Evolutionary conservation across 495 filamentous ascomycete genomes (phyloP).

Genomic region (Penicillium riverlandense): DNA sequence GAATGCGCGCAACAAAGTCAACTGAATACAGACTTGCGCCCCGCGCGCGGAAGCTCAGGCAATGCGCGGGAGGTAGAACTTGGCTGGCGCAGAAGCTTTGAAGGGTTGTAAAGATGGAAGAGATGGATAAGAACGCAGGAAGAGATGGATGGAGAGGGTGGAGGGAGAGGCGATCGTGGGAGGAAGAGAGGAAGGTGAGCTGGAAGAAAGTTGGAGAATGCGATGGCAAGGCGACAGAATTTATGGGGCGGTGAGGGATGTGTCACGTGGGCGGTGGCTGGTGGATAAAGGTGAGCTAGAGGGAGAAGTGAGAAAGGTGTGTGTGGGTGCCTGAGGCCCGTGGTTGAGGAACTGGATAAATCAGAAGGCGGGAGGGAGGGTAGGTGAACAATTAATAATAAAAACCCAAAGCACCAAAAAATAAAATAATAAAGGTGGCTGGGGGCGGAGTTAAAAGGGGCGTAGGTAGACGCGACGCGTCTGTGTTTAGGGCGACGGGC

Average conservation of each 20-base stretch:
- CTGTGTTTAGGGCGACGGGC: conserved; percentile 9
- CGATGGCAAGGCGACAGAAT: conserved; percentile 30
- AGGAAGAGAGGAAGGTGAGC: conserved; percentile 10
- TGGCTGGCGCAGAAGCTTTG: no score
- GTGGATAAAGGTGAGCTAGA: no score
- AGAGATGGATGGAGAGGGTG: conserved; percentile 5
- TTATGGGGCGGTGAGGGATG: conserved; percentile 38
- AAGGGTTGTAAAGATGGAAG: not conserved
- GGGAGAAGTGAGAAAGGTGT: no score
- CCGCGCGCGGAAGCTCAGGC: conserved; percentile 9
- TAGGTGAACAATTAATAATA: conserved; percentile 7
- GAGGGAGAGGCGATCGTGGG: conserved; percentile 2
- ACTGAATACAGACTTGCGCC: conserved; percentile 12
- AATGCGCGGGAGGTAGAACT: no score
- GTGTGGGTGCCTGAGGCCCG: conserved; percentile 15
- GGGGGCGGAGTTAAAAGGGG: conserved; percentile 9
- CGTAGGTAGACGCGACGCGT: conserved; percentile 29
- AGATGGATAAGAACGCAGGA: conserved; percentile 6
- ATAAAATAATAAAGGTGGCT: conserved; percentile 10
- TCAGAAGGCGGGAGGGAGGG: conserved; percentile 1
- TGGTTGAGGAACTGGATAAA: not conserved
- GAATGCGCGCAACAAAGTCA: conserved; percentile 3
- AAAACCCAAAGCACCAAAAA: conserved; percentile 1
- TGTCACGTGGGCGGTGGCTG: conserved; percentile 33
- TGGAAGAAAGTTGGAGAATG: conserved; percentile 40